Conservation (phyloP, 139 green algal species). For the Closterium sp. region DNA sequence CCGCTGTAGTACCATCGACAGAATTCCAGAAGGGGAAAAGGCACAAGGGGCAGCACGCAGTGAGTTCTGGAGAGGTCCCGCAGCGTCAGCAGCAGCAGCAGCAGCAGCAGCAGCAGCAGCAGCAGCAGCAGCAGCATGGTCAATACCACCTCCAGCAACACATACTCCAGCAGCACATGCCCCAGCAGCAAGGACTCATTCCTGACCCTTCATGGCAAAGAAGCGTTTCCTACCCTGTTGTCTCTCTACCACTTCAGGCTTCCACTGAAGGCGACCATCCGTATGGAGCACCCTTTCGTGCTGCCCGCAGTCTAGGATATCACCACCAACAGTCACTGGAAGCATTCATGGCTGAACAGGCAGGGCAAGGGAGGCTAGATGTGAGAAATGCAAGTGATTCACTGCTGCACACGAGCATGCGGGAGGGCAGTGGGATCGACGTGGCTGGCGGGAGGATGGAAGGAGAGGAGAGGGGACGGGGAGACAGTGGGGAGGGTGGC, state of each 20-base stretch:
- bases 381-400: background rate
- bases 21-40: background rate
- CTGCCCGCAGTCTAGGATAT: background rate
- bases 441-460: background rate
- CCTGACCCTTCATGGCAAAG: background rate
- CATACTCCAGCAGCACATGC: too few species aligned
- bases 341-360: background rate
- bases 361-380: background rate
- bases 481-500: background rate
- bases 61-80: background rate
- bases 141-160: too few species aligned
- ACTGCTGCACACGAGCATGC: background rate
- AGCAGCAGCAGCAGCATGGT: too few species aligned
- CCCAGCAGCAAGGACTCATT: background rate
- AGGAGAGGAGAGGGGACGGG: background rate
- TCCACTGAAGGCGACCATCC: background rate
- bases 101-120: too few species aligned
- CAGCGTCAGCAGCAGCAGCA: background rate
- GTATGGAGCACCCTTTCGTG: background rate
- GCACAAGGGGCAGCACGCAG: background rate
- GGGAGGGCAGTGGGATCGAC: background rate
- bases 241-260: background rate
- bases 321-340: too few species aligned
- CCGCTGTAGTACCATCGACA: background rate
- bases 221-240: background rate